Conservation (phyloP, 2,329 filamentous ascomycete genomes). For the Epichloe gansuensis region DNA sequence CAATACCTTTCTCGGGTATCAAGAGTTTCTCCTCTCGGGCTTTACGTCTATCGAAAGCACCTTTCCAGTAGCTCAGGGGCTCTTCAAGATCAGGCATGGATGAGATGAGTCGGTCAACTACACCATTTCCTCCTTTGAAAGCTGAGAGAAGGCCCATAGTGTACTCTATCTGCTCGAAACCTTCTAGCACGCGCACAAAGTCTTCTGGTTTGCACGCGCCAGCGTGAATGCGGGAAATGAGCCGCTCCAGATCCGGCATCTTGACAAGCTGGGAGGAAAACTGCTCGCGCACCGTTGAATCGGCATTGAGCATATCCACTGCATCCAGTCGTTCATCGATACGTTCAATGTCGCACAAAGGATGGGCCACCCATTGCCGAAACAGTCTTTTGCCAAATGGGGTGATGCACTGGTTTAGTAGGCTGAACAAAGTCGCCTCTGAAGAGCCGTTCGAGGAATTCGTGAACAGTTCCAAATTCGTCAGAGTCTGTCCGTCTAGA, state of each 20-base stretch:
- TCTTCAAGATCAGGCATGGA: constrained; percentile 76
- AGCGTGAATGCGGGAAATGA: constrained; percentile 90
- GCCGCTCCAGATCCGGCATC: constrained; percentile 84
- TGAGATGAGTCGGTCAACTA: constrained; percentile 72
- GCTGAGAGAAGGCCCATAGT: constrained; percentile 70
- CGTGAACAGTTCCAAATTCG: constrained; percentile 94
- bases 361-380: constrained; percentile 95
- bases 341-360: constrained; percentile 69
- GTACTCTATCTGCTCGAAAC: constrained; percentile 96
- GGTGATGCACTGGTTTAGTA: constrained; percentile 89
- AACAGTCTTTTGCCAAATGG: constrained; percentile 95
- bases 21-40: constrained; percentile 71
- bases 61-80: constrained; percentile 73
- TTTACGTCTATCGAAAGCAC: constrained; percentile 74
- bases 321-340: constrained; percentile 94
- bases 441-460: constrained; percentile 79
- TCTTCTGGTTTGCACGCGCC: constrained; percentile 83
- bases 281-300: constrained; percentile 67
- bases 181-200: constrained; percentile 86
- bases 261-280: constrained; percentile 82
- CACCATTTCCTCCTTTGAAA: constrained; percentile 64
- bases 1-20: constrained; percentile 75
- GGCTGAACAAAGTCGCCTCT: constrained; percentile 78
- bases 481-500: constrained; percentile 87
- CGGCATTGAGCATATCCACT: constrained; percentile 82